Evolutionary conservation across 176 grass and related monocot species (phyloP), one percentile per base, ranked within the genome.

Genomic region (Eragrostis curvula): DNA sequence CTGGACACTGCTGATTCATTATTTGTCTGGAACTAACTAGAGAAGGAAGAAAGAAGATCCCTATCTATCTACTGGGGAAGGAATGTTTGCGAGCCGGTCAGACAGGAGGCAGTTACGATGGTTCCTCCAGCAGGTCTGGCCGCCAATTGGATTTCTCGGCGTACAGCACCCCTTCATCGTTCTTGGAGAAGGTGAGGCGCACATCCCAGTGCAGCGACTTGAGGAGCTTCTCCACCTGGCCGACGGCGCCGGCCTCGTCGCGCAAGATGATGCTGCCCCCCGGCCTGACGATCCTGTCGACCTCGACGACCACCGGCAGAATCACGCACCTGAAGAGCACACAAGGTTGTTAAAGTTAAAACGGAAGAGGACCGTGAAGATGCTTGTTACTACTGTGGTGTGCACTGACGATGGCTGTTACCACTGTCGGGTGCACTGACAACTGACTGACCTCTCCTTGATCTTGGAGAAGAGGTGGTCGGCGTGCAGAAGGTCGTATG

Each of bases 401-500:
- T 43, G 48, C 45, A 51, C 50, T 71, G 12, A 23, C 78, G 32
- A n/a, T n/a, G n/a, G n/a, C n/a, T n/a, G n/a, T n/a, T n/a, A n/a
- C n/a, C n/a, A n/a, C n/a, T n/a, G n/a, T n/a, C n/a, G n/a, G n/a
- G n/a, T n/a, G n/a, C n/a, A n/a, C n/a, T n/a, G n/a, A n/a, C n/a
- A n/a, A 36, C 32, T 2, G 32, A 36, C 32, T 56, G 70, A 97
- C 94, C 95, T 99, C 17, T 95, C 83, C 66, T 94, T 96, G 32
- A 96, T 93, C 76, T 62, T 83, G 56, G 96, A 99, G 83, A 98
- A 98, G 52, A 98, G 87, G 73, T 81, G 87, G 2, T 98, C 93
- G 9, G 96, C 96, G 88, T 99, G 96, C 60, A 99, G 63, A 52
- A 99, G 87, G 82, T 99, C 96, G 28, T 96, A 99, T 12, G 90